Evolutionary conservation across 2,329 filamentous ascomycete genomes (phyloP).

Genomic region (Colletotrichum liaoningense): DNA sequence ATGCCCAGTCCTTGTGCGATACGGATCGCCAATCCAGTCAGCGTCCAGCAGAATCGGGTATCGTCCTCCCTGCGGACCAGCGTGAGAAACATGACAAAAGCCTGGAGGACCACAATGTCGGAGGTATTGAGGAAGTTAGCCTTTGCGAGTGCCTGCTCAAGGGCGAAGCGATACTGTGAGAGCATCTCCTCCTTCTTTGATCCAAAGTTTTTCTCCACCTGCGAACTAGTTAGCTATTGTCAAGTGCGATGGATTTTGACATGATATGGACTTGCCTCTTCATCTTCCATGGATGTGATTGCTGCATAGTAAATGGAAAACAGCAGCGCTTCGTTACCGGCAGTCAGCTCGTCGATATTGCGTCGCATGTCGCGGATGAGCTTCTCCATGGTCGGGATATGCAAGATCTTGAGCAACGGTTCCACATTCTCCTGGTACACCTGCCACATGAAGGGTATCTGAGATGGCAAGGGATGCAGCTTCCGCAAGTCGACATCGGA

Average conservation of each 20-base stretch:
- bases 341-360: constrained; percentile 67
- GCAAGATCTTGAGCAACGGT: constrained; percentile 77
- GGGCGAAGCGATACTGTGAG: constrained; percentile 61
- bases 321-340: constrained; percentile 70
- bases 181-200: constrained; percentile 57
- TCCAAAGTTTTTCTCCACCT: constrained; percentile 54
- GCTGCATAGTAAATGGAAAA: constrained; percentile 72
- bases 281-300: constrained; percentile 69
- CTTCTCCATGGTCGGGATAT: constrained; percentile 74
- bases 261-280: constrained; percentile 57
- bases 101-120: constrained; percentile 68
- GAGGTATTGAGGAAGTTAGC: constrained; percentile 69
- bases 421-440: constrained; percentile 81
- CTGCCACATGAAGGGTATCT: constrained; percentile 76
- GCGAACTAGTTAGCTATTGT: background rate
- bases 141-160: constrained; percentile 67
- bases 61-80: constrained; percentile 59
- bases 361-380: constrained; percentile 70
- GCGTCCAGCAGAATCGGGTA: constrained; percentile 68
- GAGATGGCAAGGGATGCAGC: constrained; percentile 73
- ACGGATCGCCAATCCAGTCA: constrained; percentile 68
- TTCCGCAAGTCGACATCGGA: constrained; percentile 73
- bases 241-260: no score
- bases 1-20: constrained; percentile 71
- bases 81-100: constrained; percentile 66